A percentile compares a stretch with the other conserved stretches of the same genome.
phyloP scores from a whole-genome alignment of 805 yeast species.

The Metschnikowia borealis region DNA sequence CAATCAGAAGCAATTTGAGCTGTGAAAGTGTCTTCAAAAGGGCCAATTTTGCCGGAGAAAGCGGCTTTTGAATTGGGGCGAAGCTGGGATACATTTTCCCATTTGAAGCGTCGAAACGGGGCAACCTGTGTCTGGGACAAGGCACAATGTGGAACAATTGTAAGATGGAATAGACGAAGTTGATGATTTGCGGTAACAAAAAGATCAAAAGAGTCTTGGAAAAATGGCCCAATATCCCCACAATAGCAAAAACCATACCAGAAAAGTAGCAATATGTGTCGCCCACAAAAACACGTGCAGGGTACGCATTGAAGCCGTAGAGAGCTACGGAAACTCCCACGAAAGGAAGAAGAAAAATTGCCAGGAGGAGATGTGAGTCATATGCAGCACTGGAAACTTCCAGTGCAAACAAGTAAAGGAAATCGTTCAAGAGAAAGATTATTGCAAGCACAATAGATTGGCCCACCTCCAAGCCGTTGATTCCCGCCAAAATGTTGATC shows the following conservation, averaged over 20 bases:
- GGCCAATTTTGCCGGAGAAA: conserved; percentile 20
- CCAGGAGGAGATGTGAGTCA: conserved; percentile 79
- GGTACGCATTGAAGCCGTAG: conserved; percentile 80
- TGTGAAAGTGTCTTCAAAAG: conserved; percentile 45
- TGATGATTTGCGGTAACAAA: conserved; percentile 86
- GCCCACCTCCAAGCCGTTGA: conserved; percentile 95
- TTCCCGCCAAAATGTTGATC: conserved; percentile 92
- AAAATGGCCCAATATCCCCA: conserved; percentile 93
- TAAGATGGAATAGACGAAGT: conserved; percentile 87
- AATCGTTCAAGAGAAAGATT: conserved; percentile 72
- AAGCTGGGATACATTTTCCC: conserved; percentile 68
- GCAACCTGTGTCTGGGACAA: conserved; percentile 94
- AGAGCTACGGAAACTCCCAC: conserved; percentile 79
- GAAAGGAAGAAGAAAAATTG: conserved; percentile 78
- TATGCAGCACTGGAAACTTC: conserved; percentile 49
- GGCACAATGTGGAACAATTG: conserved; percentile 83
- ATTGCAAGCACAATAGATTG: conserved; percentile 78
- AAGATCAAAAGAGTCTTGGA: conserved; percentile 86
- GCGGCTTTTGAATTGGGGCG: conserved; percentile 27
- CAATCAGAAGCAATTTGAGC: conserved; percentile 44
- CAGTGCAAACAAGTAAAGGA: conserved; percentile 53
- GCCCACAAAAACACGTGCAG: conserved; percentile 92
- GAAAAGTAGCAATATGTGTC: conserved; percentile 97
- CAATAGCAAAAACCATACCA: conserved; percentile 98
- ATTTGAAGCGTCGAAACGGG: conserved; percentile 62